These are phyloP conservation scores for Sordariomycetes sp. DNA, from an alignment of 2,329 filamentous ascomycete genomes.

Conservation along the genomic window DNA sequence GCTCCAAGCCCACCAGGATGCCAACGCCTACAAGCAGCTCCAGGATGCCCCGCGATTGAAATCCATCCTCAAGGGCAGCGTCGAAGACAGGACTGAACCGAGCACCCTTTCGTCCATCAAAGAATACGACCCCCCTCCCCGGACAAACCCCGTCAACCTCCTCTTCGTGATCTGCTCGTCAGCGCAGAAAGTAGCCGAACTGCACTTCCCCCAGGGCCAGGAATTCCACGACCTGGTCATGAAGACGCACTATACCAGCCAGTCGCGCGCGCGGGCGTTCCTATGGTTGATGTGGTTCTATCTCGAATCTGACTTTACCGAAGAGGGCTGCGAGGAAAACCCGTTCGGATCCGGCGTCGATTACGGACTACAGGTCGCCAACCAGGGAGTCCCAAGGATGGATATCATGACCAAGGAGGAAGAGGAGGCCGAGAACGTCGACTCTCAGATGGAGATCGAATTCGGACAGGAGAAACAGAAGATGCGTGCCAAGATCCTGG, in stretches of 20 bases:
- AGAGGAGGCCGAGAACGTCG: slow-evolving; percentile 60
- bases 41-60: slow-evolving; percentile 94
- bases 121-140: slow-evolving; percentile 46
- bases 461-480: slow-evolving; percentile 66
- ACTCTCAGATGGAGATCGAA: slow-evolving; percentile 56
- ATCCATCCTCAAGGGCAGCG: slow-evolving; percentile 93
- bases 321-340: slow-evolving; percentile 79
- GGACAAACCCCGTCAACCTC: slow-evolving; percentile 94
- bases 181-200: slow-evolving; percentile 81
- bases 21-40: slow-evolving; percentile 93
- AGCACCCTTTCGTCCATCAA: slow-evolving; percentile 77
- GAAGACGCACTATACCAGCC: slow-evolving; percentile 72
- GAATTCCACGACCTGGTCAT: slow-evolving; percentile 98
- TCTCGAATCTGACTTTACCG: slow-evolving; percentile 86
- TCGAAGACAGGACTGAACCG: slow-evolving; percentile 80
- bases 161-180: slow-evolving; percentile 91
- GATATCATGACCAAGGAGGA: slow-evolving; percentile 55
- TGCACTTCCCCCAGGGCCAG: slow-evolving; percentile 74
- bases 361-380: slow-evolving; percentile 52
- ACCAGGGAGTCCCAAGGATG: slow-evolving; percentile 60
- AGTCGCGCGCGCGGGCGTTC: slow-evolving; percentile 77
- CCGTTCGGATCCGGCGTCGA: slow-evolving; percentile 71
- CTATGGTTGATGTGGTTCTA: slow-evolving; percentile 99
- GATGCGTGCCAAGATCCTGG: slow-evolving; percentile 64
- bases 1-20: slow-evolving; percentile 86